Evolutionary conservation across 2,329 filamentous ascomycete species (phyloP), one percentile per base, ranked within the genome.

Genomic region (Beauveria scarabaeidicola): DNA sequence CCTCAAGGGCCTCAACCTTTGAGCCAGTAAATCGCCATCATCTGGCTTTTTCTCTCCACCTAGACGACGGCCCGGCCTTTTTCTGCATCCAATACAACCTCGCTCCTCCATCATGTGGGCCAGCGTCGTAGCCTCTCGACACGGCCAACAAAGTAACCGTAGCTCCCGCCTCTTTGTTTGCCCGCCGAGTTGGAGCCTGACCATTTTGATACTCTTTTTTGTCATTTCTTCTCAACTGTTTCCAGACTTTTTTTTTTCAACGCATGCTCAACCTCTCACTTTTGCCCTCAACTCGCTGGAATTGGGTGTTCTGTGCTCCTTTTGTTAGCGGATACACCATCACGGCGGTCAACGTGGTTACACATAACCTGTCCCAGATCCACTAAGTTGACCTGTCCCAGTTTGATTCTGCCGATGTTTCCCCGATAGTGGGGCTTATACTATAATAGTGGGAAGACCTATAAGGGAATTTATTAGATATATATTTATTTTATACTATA

Each of bases 91-190:
- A 58, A 58, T 58, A 43, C 55, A 46, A 51, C 55, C 36, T 58
- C 46, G n/a, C 55, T 41, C 55, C 46, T 43, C 46, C 43, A 38
- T 58, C 55, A 58, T 58, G 55, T 58, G 55, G 55, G 46, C 55
- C 46, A 29, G 36, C 17, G 46, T 54, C 23, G 52, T 36, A 48
- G 27, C 6, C 40, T 23, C n/a, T 36, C n/a, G 8, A 13, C 32
- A 15, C 27, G 23, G 13, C 7, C 50, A 36, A 15, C 32, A 36
- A 36, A 36, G 32, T 36, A n/a, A n/a, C n/a, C n/a, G n/a, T n/a
- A 36, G 32, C 32, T 36, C 32, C 32, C 32, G 32, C 32, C 32
- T 13, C n/a, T 21, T 40, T 52, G 46, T 23, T 36, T 52, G 17
- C 13, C 32, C 48, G 27, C 21, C 10, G 23, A 23, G 44, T 25